Evolutionary conservation across 495 filamentous ascomycete species (phyloP).

Genomic region (Jackrogersella multiformis): DNA sequence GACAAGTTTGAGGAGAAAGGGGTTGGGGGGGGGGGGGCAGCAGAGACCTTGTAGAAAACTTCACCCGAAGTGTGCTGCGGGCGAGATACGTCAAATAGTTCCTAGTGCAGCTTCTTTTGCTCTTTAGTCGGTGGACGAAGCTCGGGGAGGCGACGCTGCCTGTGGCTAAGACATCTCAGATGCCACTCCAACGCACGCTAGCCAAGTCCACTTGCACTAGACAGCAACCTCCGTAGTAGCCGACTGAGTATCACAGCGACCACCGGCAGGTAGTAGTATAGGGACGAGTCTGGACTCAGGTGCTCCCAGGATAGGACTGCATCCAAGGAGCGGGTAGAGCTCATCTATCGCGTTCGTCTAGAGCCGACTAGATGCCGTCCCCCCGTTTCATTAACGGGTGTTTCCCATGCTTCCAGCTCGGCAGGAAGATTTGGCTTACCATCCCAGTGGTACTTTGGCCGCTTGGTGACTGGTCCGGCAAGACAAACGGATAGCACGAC

Average conservation of each 20-base stretch:
- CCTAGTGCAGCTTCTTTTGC: conserved; percentile 16
- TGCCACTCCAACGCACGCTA: conserved; percentile 36
- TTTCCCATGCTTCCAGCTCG: conserved; percentile 11
- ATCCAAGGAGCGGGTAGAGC: conserved; percentile 18
- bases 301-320: conserved; percentile 7
- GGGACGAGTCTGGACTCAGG: conserved; percentile 19
- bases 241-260: conserved; percentile 22
- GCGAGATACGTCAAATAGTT: conserved; percentile 17
- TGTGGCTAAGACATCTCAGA: conserved; percentile 26
- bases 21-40: too few species aligned
- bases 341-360: conserved; percentile 23
- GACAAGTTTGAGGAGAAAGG: conserved; percentile 1
- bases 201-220: conserved; percentile 6
- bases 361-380: conserved; percentile 35
- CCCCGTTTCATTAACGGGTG: conserved; percentile 15
- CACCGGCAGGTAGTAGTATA: conserved; percentile 9
- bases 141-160: conserved; percentile 17
- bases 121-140: conserved; percentile 15
- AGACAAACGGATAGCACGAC: conserved; percentile 28
- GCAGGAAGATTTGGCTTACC: conserved; percentile 15
- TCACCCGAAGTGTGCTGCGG: conserved; percentile 32
- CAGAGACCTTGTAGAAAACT: conserved; percentile 16
- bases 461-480: conserved; percentile 32
- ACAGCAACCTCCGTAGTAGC: conserved; percentile 35
- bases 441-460: conserved; percentile 34